phyloP scores from a whole-genome alignment of 2,329 filamentous ascomycete genomes.

The Stachybotrys echinatus region DNA sequence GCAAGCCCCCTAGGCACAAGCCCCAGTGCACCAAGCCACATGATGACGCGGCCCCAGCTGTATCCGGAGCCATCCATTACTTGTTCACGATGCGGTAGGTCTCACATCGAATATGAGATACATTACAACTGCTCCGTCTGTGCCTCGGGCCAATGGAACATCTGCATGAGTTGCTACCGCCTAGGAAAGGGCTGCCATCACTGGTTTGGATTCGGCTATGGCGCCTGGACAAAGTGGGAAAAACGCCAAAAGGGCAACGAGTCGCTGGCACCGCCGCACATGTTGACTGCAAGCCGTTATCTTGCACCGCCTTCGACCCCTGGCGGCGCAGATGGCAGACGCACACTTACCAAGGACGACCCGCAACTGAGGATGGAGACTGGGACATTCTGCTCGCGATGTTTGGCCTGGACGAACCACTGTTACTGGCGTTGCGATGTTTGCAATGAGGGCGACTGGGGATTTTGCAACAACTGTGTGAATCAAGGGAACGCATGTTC shows the following conservation, averaged over 20 bases:
- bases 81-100: conserved; percentile 65
- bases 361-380: conserved; percentile 64
- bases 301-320: conserved; percentile 41
- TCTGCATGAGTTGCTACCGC: conserved; percentile 80
- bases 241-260: conserved; percentile 34
- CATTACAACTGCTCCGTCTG: conserved; percentile 80
- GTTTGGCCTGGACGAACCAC: conserved; percentile 66
- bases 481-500: conserved; percentile 77
- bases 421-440: conserved; percentile 86
- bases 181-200: conserved; percentile 70
- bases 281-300: conserved; percentile 54
- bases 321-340: conserved; percentile 49
- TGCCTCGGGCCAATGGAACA: conserved; percentile 64
- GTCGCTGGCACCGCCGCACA: conserved; percentile 46
- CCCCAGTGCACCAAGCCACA: conserved; percentile 21
- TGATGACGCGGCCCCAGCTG: conserved; percentile 38
- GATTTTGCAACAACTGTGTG: conserved; percentile 84
- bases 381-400: conserved; percentile 80
- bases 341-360: conserved; percentile 60
- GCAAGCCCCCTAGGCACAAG: conserved; percentile 24
- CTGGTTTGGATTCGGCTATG: conserved; percentile 83
- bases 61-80: conserved; percentile 67
- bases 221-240: conserved; percentile 65
- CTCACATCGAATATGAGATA: conserved; percentile 76
- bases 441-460: conserved; percentile 93